Evolutionary conservation across 768 basidiomycete genomes (phyloP).

Genomic region (Hygrocybe punicea): DNA sequence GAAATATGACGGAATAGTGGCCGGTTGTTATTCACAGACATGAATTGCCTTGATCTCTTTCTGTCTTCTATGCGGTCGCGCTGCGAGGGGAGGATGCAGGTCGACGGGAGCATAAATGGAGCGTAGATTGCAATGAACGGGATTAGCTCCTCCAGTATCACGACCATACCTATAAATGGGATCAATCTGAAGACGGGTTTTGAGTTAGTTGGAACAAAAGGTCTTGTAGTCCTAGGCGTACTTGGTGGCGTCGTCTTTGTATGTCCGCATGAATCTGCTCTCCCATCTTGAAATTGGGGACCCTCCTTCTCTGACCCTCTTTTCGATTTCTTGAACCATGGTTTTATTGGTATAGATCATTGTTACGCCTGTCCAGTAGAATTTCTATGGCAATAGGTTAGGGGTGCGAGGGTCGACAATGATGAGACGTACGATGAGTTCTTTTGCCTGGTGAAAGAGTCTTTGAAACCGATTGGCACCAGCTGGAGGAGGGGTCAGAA

Average conservation of each 20-base stretch:
- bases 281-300: conserved; percentile 64
- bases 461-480: conserved; percentile 55
- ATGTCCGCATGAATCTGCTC: conserved; percentile 61
- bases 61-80: conserved; percentile 56
- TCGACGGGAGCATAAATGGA: conserved; percentile 83
- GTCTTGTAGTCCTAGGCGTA: conserved; percentile 31
- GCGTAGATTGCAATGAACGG: conserved; percentile 82
- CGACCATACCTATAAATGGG: conserved; percentile 71
- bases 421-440: conserved; percentile 40
- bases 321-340: conserved; percentile 50
- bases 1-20: conserved; percentile 35
- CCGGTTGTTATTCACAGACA: conserved; percentile 37
- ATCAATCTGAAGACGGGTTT: conserved; percentile 50
- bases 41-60: conserved; percentile 49
- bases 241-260: conserved; percentile 70
- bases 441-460: conserved; percentile 46
- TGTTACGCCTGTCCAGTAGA: conserved; percentile 76
- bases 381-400: conserved; percentile 52
- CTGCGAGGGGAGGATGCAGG: conserved; percentile 81
- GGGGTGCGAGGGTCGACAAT: conserved; percentile 3
- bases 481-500: conserved; percentile 61
- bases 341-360: conserved; percentile 62
- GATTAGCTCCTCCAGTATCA: conserved; percentile 76
- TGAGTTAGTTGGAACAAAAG: not conserved
- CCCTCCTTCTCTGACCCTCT: conserved; percentile 59